Evolutionary conservation across 1,284 basidiomycete genomes (phyloP), one percentile per base, ranked within the genome.

Genomic region (Clitocybe nebularis): DNA sequence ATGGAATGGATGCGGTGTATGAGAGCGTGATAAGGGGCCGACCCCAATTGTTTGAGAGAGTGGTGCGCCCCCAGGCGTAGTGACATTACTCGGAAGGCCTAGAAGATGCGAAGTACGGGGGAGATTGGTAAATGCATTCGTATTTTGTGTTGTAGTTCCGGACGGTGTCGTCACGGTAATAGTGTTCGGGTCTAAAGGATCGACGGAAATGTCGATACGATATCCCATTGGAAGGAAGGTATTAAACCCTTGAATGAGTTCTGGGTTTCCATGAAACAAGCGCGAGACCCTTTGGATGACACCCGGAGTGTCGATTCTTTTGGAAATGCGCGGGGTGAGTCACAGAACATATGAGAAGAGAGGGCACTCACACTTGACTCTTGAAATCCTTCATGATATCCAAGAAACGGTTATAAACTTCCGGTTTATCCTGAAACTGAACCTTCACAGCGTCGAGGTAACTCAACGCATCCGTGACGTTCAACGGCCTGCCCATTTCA

Each of bases 341-440:
- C 25, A 47, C 25, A 20, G n/a, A 7, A 30, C 35, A 11, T 14
- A 34, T 5, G 24, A 30, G 35, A 16, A 22, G 37, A 22, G 43
- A 24, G 21, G 16, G 3, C 9, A 19, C 89, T 71, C 64, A 96
- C 93, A 79, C 76, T 66, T 94, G 89, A 54, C 88, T 88, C 71
- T 97, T 96, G 67, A 96, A 96, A 63, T 99, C 95, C 71, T 98
- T 99, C 95, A 98, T 98, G 59, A 98, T 96, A 64, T 98, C 95
- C 63, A 98, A 69, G 63, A 98, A 98, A 53, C 88, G 84, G 64
- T 98, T 97, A 74, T 98, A 97, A 21, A 97, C 93, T 59, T 97
- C 91, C 17, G 94, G 93, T 62, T 86, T 84, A 61, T 93, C 87
- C 48, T 84, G 75, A 64, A 97, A 97, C 72, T 94, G 89, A 44